Evolutionary conservation across 352 stramenopile species (phyloP).

Genomic region (Phytophthora syringae): DNA sequence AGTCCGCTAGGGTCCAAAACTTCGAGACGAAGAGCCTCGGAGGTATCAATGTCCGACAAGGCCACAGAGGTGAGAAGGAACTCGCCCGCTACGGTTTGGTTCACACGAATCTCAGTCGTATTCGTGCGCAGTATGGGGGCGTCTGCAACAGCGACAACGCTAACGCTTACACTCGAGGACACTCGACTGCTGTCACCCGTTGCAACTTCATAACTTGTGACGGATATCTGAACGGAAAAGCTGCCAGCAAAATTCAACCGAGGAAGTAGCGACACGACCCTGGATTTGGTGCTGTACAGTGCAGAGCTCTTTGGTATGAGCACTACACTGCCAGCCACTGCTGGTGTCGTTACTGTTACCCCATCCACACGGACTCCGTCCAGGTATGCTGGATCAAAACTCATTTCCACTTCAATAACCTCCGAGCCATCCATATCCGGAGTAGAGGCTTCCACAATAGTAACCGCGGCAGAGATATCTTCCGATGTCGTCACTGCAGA

Average conservation of each 20-base stretch:
- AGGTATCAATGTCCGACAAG: slow-evolving; percentile 49
- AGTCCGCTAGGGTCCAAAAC: slow-evolving; percentile 30
- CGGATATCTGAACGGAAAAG: slow-evolving; percentile 37
- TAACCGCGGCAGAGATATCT: slow-evolving; percentile 40
- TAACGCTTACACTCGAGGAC: slow-evolving; percentile 33
- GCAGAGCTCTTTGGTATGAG: slow-evolving; percentile 25
- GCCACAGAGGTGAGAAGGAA: slow-evolving; percentile 36
- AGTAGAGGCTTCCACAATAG: slow-evolving; percentile 44
- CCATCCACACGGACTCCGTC: slow-evolving; percentile 40
- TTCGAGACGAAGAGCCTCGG: slow-evolving; percentile 45
- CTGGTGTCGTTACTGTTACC: slow-evolving; percentile 13
- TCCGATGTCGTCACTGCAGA: slow-evolving; percentile 37
- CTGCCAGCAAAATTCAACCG: slow-evolving; percentile 44
- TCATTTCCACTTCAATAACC: slow-evolving; percentile 47
- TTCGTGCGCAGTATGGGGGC: slow-evolving; percentile 33
- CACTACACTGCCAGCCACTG: slow-evolving; percentile 18
- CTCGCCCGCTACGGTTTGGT: slow-evolving; percentile 40
- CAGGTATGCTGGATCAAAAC: slow-evolving; percentile 42
- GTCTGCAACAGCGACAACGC: slow-evolving; percentile 43
- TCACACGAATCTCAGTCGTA: slow-evolving; percentile 32
- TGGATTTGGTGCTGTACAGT: slow-evolving; percentile 20
- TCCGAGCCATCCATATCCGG: slow-evolving; percentile 58
- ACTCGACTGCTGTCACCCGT: slow-evolving; percentile 33
- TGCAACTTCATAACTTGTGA: slow-evolving; percentile 37
- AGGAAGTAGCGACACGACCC: slow-evolving; percentile 39